These are phyloP conservation scores for Acrocalymma vagum DNA, from an alignment of 2,329 filamentous ascomycete species.

Conservation along the genomic window DNA sequence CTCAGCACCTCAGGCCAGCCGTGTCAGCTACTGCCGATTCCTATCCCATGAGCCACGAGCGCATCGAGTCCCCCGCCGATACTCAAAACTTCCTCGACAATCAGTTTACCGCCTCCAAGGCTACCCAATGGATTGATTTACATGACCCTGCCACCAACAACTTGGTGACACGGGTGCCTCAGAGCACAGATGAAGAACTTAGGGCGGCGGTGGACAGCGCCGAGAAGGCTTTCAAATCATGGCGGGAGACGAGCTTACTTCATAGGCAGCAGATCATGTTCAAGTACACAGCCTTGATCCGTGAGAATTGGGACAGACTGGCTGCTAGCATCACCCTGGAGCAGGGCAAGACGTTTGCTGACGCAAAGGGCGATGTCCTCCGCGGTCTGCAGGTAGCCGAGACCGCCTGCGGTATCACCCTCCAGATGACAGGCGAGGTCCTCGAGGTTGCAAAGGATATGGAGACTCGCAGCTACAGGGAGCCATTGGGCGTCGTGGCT, in stretches of 20 bases:
- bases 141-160: conserved; percentile 87
- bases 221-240: conserved; percentile 76
- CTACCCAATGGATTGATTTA: conserved; percentile 79
- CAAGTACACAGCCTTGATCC: conserved; percentile 80
- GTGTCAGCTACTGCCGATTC: conserved; percentile 61
- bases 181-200: conserved; percentile 81
- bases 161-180: conserved; percentile 82
- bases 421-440: conserved; percentile 83
- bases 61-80: conserved; percentile 71
- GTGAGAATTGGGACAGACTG: conserved; percentile 85
- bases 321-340: conserved; percentile 87
- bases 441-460: conserved; percentile 89
- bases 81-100: conserved; percentile 87
- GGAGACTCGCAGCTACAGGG: conserved; percentile 84
- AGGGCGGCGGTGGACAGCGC: conserved; percentile 78
- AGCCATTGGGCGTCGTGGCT: conserved; percentile 81
- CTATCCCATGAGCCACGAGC: conserved; percentile 77
- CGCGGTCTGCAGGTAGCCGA: conserved; percentile 86
- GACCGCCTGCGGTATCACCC: conserved; percentile 80
- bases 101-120: conserved; percentile 73
- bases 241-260: conserved; percentile 77
- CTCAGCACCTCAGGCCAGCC: conserved; percentile 58
- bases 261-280: conserved; percentile 87
- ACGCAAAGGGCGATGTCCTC: conserved; percentile 83
- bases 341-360: conserved; percentile 88